Evolutionary conservation across 2,329 filamentous ascomycete species (phyloP).

Genomic region (Fusarium sororula): DNA sequence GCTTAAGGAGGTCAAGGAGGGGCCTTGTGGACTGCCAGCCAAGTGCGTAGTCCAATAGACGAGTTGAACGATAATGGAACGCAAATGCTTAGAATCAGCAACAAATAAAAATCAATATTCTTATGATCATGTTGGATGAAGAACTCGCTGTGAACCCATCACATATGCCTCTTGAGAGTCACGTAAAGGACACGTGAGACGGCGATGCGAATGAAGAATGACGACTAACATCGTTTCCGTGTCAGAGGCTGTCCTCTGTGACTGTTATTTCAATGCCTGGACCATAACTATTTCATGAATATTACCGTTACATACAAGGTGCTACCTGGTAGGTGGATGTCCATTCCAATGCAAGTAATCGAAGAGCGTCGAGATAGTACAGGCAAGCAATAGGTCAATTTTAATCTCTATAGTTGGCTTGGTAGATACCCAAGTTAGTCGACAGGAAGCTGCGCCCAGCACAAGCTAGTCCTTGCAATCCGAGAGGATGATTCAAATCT

Average conservation of each 20-base stretch:
- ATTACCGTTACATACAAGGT: neutral
- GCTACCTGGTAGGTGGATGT: neutral
- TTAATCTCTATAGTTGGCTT: neutral
- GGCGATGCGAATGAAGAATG: neutral
- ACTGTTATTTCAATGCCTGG: neutral
- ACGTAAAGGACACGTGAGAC: neutral
- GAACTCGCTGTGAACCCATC: neutral
- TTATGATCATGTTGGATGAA: neutral
- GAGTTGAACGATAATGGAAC: slow-evolving; percentile 26
- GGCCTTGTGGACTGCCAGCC: slow-evolving; percentile 79
- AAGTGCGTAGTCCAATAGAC: slow-evolving; percentile 75
- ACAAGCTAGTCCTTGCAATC: neutral
- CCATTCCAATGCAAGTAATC: neutral
- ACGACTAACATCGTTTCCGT: no score
- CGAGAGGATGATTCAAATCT: neutral
- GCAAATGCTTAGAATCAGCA: slow-evolving; percentile 25
- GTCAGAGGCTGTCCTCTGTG: neutral
- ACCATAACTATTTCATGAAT: neutral
- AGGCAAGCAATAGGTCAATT: neutral
- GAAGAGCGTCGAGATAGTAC: neutral
- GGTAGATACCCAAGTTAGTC: neutral
- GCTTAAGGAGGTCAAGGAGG: slow-evolving; percentile 63
- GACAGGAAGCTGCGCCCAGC: neutral
- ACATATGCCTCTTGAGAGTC: neutral
- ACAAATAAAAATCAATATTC: slow-evolving; percentile 13